Evolutionary conservation across 2,329 filamentous ascomycete genomes (phyloP), one percentile per base, ranked within the genome.

Genomic region (Purpureocillium lavendulum): DNA sequence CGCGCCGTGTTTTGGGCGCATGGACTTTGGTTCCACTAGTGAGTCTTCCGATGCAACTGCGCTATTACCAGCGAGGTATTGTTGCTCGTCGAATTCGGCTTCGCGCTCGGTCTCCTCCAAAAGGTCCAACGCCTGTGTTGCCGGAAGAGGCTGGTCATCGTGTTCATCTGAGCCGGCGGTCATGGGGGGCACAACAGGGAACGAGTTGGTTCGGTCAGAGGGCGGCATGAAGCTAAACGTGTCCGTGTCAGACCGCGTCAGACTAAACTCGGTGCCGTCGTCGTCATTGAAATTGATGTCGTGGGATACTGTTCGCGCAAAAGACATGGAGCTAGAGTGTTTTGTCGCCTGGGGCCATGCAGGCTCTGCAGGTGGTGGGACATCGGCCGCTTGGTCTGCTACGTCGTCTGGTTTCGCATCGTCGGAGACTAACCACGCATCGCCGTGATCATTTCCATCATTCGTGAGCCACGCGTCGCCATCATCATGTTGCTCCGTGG

Each of bases 291-390:
- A 80, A 54, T 65, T 78, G 17, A 80, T 62, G 39, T 80, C 76
- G 41, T 80, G 71, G 10, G 77, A 73, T 11, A 80, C 76, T 2
- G 79, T 82, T 29, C 78, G 71, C 10, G 77, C 68, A 57, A 82
- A 82, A 0, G 79, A 82, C 54, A 73, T 69, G 35, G 70, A 77
- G 56, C 76, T 82, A 9, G 69, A 57, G 53, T 81, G 77, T 46
- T 30, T 14, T 30, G 29, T 30, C 29, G n/a, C 29, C 29, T 7
- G 29, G 7, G 29, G 7, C 29, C 11, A 30, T 7, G 29, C 4
- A 6, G 29, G 4, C 29, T 30, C 29, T 13, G 29, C 13, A 6
- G 29, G 11, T 30, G 29, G 29, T 12, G 29, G 4, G 11, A 13
- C 29, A 6, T 13, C 13, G 29, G 29, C 29, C 7, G 6, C 11